Evolutionary conservation across 495 filamentous ascomycete species (phyloP).

Genomic region (Talaromyces thailandensis): DNA sequence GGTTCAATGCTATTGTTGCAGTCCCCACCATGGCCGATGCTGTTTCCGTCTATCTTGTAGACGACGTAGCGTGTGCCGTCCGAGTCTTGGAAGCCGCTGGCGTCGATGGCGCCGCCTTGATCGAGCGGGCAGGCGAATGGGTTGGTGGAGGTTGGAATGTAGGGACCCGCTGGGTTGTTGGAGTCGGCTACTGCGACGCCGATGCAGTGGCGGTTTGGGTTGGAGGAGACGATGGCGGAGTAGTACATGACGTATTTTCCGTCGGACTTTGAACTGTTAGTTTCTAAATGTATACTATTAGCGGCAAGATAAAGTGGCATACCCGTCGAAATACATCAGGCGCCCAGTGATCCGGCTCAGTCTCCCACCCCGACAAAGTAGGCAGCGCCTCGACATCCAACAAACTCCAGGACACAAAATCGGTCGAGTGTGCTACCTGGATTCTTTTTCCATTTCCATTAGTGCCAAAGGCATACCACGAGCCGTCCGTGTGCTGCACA

Average conservation of each 20-base stretch:
- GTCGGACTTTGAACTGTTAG: constrained; percentile 19
- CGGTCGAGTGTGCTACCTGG: constrained; percentile 25
- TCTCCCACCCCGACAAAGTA: constrained; percentile 23
- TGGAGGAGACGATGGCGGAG: constrained; percentile 32
- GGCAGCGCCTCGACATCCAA: constrained; percentile 31
- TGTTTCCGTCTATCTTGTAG: constrained; percentile 58
- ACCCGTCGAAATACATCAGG: constrained; percentile 32
- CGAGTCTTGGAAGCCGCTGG: constrained; percentile 41
- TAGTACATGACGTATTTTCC: constrained; percentile 53
- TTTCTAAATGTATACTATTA: not conserved
- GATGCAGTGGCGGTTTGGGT: constrained; percentile 41
- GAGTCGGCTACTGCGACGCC: constrained; percentile 36
- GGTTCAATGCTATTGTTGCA: constrained; percentile 46
- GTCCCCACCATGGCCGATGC: constrained; percentile 44
- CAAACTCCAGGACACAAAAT: constrained; percentile 26
- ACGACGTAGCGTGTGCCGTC: constrained; percentile 47
- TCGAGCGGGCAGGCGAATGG: constrained; percentile 43
- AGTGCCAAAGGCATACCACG: constrained; percentile 34
- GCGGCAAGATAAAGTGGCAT: constrained; percentile 6
- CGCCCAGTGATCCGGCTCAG: constrained; percentile 24
- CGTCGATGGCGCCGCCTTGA: constrained; percentile 51
- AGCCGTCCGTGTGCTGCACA: constrained; percentile 19
- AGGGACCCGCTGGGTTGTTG: constrained; percentile 39
- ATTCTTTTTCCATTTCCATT: constrained; percentile 24
- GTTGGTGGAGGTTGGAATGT: constrained; percentile 24